A percentile compares a stretch with the other conserved stretches of the same genome.
Conservation (phyloP, 106 monocot species). For the Platanthera guangdongensis region DNA sequence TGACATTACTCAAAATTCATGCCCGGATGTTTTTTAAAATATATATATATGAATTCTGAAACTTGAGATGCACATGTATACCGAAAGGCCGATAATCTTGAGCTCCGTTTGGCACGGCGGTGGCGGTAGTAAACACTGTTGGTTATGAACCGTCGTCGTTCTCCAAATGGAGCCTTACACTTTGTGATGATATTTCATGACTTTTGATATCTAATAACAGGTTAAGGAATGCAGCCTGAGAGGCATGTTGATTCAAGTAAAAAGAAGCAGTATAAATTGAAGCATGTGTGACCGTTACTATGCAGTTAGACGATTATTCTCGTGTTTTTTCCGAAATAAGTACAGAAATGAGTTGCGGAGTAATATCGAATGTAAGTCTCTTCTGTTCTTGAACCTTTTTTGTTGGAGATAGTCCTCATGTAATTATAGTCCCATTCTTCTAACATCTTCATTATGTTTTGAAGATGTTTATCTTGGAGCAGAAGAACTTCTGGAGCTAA, state of each 20-base stretch:
- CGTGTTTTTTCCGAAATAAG: not conserved
- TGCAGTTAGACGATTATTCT: not conserved
- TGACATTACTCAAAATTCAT: not conserved
- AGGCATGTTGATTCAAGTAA: conserved; percentile 36
- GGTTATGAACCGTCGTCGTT: no score
- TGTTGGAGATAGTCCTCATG: not conserved
- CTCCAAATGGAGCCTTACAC: not conserved
- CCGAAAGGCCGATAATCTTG: no score
- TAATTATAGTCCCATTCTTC: no score
- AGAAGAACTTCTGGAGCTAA: no score
- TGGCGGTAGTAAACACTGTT: no score
- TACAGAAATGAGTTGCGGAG: not conserved
- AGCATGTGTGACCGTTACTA: not conserved
- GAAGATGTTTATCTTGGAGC: no score
- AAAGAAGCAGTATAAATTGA: conserved; percentile 10
- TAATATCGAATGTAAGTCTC: not conserved
- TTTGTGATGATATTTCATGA: no score
- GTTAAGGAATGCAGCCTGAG: conserved; percentile 50
- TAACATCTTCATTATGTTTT: no score
- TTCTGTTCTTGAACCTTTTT: not conserved
- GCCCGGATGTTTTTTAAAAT: not conserved
- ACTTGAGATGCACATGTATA: no score
- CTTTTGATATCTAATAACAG: conserved; percentile 8
- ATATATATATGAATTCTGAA: not conserved
- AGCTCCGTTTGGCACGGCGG: no score